Conservation (phyloP, 257 asterid species). For the Jasminum sambac region DNA sequence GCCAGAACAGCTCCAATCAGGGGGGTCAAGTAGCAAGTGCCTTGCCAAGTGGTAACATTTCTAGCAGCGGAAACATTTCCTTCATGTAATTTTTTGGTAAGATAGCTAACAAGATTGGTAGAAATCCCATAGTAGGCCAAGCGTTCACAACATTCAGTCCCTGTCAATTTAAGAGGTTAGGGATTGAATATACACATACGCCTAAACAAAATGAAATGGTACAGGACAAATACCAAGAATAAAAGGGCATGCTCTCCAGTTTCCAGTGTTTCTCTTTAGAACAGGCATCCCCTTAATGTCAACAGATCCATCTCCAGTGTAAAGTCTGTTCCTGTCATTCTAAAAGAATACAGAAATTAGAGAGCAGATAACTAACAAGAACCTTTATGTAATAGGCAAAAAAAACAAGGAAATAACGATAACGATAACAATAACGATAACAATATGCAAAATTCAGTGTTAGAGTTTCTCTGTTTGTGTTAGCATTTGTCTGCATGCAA, state of each 20-base stretch:
- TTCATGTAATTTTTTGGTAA: constrained; percentile 72
- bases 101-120: constrained; percentile 88
- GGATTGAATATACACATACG: constrained; percentile 7
- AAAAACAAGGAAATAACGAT: neutral
- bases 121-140: constrained; percentile 96
- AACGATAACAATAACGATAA: constrained; percentile 1
- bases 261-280: constrained; percentile 84
- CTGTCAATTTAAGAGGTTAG: constrained; percentile 47
- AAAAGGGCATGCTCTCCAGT: constrained; percentile 96
- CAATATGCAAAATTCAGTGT: neutral
- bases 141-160: constrained; percentile 96
- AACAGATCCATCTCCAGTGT: constrained; percentile 94
- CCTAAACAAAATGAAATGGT: neutral
- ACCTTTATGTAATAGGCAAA: neutral
- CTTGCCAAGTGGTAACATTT: constrained; percentile 96
- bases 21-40: constrained; percentile 94
- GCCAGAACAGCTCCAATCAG: constrained; percentile 93
- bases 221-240: constrained; percentile 59
- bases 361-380: neutral
- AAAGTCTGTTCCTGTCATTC: constrained; percentile 48
- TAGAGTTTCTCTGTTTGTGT: neutral
- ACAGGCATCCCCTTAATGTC: constrained; percentile 89
- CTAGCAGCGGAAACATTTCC: constrained; percentile 97
- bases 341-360: constrained; percentile 23
- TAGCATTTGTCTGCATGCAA: neutral